Evolutionary conservation across 495 filamentous ascomycete species (phyloP).

Genomic region (Podospora bellae-mahoneyi): DNA sequence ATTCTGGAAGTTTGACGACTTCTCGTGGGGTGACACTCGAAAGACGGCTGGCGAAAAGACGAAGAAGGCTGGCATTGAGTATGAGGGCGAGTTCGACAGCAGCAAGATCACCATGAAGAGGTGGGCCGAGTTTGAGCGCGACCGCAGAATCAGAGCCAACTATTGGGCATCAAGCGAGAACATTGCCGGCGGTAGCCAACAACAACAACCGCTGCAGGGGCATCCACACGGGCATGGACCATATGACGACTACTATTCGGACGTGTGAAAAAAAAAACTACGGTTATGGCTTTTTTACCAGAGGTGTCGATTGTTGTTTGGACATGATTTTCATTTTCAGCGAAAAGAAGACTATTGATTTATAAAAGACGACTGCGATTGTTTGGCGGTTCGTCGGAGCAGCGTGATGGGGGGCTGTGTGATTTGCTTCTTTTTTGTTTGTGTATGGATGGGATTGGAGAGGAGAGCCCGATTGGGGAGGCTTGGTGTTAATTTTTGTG

Average conservation of each 20-base stretch:
- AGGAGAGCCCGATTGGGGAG: neutral
- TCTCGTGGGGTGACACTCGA: slow-evolving; percentile 97
- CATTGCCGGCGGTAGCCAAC: slow-evolving; percentile 36
- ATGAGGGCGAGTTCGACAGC: slow-evolving; percentile 95
- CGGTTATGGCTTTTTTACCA: slow-evolving; percentile 2
- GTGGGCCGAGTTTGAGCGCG: slow-evolving; percentile 91
- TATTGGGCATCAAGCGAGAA: slow-evolving; percentile 51
- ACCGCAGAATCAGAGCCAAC: slow-evolving; percentile 39
- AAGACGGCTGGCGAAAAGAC: slow-evolving; percentile 90
- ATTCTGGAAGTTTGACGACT: slow-evolving; percentile 99
- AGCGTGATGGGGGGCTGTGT: neutral
- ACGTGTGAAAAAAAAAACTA: slow-evolving; percentile 33
- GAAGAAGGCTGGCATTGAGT: slow-evolving; percentile 72
- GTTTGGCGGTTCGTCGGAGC: neutral
- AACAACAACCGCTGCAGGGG: neutral
- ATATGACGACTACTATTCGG: slow-evolving; percentile 52
- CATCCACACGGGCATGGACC: slow-evolving; percentile 37
- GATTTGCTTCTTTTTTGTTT: neutral
- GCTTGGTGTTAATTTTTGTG: slow-evolving; percentile 2
- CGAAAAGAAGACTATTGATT: neutral
- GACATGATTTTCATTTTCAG: slow-evolving; percentile 9
- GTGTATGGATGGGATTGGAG: neutral
- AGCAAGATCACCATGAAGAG: slow-evolving; percentile 98
- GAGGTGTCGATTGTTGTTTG: slow-evolving; percentile 4
- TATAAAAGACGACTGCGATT: neutral